phyloP scores from a whole-genome alignment of 1,139 yeast genomes.

The Taphrina populina region DNA sequence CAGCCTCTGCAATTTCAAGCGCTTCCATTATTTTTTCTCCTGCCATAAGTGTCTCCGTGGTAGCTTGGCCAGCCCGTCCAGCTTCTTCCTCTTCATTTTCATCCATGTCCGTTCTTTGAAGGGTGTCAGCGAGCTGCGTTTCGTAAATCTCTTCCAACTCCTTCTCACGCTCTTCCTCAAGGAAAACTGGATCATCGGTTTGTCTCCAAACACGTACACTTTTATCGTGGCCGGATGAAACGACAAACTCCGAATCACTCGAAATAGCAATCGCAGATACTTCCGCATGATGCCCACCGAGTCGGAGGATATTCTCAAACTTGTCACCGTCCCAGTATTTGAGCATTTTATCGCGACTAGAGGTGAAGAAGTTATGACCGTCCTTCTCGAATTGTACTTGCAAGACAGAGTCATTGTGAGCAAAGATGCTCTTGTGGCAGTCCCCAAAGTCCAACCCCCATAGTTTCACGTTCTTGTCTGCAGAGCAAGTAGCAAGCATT shows the following conservation, averaged over 20 bases:
- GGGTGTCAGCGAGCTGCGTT: conserved; percentile 63
- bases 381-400: conserved; percentile 78
- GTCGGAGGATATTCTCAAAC: conserved; percentile 85
- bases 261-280: conserved; percentile 88
- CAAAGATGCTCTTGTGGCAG: conserved; percentile 93
- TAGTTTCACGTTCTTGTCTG: conserved; percentile 92
- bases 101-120: conserved; percentile 58
- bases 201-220: conserved; percentile 88
- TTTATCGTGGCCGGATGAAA: conserved; percentile 91
- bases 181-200: conserved; percentile 87
- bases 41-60: conserved; percentile 87
- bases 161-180: conserved; percentile 94
- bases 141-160: conserved; percentile 93
- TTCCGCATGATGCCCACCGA: conserved; percentile 83
- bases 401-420: conserved; percentile 95
- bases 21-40: conserved; percentile 95
- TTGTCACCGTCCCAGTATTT: conserved; percentile 99
- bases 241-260: conserved; percentile 66
- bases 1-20: conserved; percentile 74
- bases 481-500: conserved; percentile 84
- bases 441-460: conserved; percentile 99
- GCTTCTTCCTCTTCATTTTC: conserved; percentile 53
- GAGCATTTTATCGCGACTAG: conserved; percentile 82
- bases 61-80: conserved; percentile 72
- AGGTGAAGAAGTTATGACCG: conserved; percentile 82